Conservation (phyloP, 2,329 filamentous ascomycete genomes). For the Biscogniauxia marginata region DNA sequence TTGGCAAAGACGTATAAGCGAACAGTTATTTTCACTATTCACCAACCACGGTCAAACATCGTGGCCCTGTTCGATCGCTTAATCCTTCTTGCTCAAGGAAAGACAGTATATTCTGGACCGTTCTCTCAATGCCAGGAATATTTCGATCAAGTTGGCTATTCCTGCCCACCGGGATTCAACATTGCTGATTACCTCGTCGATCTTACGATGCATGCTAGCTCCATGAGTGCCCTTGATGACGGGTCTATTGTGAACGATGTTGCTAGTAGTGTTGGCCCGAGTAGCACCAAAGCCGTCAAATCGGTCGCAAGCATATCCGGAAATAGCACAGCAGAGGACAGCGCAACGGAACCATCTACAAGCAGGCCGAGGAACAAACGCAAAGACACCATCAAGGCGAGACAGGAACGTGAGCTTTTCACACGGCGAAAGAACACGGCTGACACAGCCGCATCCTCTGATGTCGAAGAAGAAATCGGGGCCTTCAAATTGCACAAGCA, state of each 20-base stretch:
- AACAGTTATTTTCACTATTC: constrained; percentile 97
- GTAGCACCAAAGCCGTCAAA: constrained; percentile 85
- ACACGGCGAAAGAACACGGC: constrained; percentile 71
- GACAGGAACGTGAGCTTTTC: constrained; percentile 87
- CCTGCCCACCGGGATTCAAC: constrained; percentile 95
- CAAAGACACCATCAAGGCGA: constrained; percentile 76
- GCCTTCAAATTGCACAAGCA: constrained; percentile 53
- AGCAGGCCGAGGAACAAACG: constrained; percentile 68
- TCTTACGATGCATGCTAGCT: constrained; percentile 90
- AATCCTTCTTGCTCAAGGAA: constrained; percentile 85
- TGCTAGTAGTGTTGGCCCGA: constrained; percentile 67
- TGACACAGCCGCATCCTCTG: constrained; percentile 62
- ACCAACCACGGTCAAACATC: constrained; percentile 97
- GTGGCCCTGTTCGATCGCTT: constrained; percentile 94
- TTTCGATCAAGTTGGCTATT: constrained; percentile 88
- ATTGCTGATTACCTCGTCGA: constrained; percentile 98
- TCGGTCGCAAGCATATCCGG: constrained; percentile 84
- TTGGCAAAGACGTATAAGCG: constrained; percentile 95
- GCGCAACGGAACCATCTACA: constrained; percentile 57
- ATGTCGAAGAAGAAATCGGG: constrained; percentile 51
- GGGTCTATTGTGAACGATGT: constrained; percentile 54
- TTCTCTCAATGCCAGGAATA: constrained; percentile 87
- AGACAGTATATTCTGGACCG: constrained; percentile 89
- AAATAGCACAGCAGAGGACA: constrained; percentile 69
- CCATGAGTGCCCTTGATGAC: constrained; percentile 58